phyloP scores from a whole-genome alignment of 768 basidiomycete genomes.

The Lyophyllum semitale region DNA sequence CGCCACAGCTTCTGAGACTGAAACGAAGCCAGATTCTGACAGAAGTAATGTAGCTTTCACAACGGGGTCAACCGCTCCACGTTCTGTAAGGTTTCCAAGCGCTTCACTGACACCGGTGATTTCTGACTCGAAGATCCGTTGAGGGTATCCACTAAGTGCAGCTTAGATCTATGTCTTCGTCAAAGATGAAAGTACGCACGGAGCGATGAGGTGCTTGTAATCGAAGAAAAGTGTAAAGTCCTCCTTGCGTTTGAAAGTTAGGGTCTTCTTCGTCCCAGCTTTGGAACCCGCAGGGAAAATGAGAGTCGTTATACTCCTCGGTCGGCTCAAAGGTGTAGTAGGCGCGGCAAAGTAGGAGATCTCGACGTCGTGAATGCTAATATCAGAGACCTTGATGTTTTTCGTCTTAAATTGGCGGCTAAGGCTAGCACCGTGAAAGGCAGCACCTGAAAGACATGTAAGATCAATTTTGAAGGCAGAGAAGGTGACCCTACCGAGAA shows the following conservation, averaged over 20 bases:
- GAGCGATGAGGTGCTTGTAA: constrained; percentile 66
- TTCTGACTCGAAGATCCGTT: constrained; percentile 71
- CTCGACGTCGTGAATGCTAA: constrained; percentile 73
- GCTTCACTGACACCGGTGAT: constrained; percentile 76
- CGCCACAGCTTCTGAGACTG: constrained; percentile 76
- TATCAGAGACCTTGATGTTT: constrained; percentile 82
- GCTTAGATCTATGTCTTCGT: constrained; percentile 4
- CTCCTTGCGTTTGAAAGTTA: constrained; percentile 83
- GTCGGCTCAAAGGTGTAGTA: constrained; percentile 46
- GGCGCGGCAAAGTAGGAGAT: constrained; percentile 73
- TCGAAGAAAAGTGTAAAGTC: constrained; percentile 80
- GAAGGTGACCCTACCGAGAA: constrained; percentile 56
- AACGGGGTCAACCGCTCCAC: constrained; percentile 78
- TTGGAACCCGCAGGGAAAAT: constrained; percentile 82
- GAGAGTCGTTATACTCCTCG: constrained; percentile 71
- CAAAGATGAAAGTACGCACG: constrained; percentile 43
- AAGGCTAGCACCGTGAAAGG: constrained; percentile 86
- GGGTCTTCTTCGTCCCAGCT: constrained; percentile 78
- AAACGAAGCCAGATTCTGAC: constrained; percentile 85
- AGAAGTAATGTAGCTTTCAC: constrained; percentile 84
- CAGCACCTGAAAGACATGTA: constrained; percentile 55
- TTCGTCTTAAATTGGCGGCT: constrained; percentile 95
- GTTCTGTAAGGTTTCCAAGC: constrained; percentile 79
- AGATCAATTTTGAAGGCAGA: not conserved
- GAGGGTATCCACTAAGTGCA: constrained; percentile 62